These are phyloP conservation scores for Tolypocladium capitatum DNA, from an alignment of 2,329 filamentous ascomycete species.

Conservation along the genomic window DNA sequence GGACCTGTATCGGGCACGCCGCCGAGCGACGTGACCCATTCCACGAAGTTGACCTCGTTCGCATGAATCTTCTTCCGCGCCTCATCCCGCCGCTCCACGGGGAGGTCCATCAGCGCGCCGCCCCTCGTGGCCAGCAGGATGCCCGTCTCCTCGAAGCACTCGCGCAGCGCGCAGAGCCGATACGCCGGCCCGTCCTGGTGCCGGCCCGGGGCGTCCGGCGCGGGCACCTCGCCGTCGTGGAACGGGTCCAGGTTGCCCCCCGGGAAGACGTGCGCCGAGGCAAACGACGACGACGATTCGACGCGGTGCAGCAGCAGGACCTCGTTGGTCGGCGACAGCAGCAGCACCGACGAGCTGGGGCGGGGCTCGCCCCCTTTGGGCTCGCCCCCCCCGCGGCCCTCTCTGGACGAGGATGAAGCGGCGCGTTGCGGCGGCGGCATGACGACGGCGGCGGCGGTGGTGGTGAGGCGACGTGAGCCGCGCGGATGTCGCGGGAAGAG, in stretches of 20 bases:
- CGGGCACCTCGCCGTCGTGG: slow-evolving; percentile 55
- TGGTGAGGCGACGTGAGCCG: background rate
- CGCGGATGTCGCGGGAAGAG: background rate
- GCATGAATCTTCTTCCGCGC: slow-evolving; percentile 58
- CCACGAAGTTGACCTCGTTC: slow-evolving; percentile 49
- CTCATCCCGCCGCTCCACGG: slow-evolving; percentile 44
- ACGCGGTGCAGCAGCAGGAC: slow-evolving; percentile 81
- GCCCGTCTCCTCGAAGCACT: slow-evolving; percentile 92
- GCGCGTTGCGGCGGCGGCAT: background rate
- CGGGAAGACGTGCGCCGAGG: slow-evolving; percentile 89
- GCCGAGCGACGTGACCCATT: slow-evolving; percentile 47
- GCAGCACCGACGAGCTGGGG: slow-evolving; percentile 64
- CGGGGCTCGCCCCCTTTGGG: too few species aligned
- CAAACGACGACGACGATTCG: slow-evolving; percentile 67
- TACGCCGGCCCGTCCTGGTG: slow-evolving; percentile 65
- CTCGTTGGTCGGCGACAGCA: slow-evolving; percentile 77
- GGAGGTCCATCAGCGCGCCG: slow-evolving; percentile 46
- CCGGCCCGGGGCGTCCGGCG: slow-evolving; percentile 32
- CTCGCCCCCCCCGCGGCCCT: slow-evolving; percentile 14
- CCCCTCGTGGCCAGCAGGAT: slow-evolving; percentile 57
- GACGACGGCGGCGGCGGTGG: background rate
- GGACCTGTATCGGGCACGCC: slow-evolving; percentile 53
- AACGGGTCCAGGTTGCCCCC: slow-evolving; percentile 69
- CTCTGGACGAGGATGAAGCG: slow-evolving; percentile 4
- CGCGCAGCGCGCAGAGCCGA: slow-evolving; percentile 70